Evolutionary conservation across 2,329 filamentous ascomycete species (phyloP).

Genomic region (Plectosphaerella plurivora): DNA sequence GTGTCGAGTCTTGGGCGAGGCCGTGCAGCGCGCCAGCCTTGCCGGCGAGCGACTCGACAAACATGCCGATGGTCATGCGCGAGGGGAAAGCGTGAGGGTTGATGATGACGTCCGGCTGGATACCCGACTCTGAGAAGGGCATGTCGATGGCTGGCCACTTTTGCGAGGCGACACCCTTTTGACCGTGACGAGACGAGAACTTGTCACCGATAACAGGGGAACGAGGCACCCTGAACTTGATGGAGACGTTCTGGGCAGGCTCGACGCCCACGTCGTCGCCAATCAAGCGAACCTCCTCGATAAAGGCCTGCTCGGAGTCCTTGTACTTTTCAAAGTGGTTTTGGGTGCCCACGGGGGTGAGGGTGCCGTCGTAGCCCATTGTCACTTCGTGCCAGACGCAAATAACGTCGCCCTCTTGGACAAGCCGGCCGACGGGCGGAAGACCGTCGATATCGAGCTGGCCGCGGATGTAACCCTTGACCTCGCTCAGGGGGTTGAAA

Average conservation of each 20-base stretch:
- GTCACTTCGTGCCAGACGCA: constrained; percentile 88
- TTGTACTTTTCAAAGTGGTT: constrained; percentile 95
- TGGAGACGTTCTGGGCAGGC: constrained; percentile 79
- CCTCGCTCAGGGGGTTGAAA: constrained; percentile 72
- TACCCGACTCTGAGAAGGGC: constrained; percentile 94
- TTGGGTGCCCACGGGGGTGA: constrained; percentile 79
- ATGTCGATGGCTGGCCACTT: constrained; percentile 93
- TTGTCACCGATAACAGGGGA: constrained; percentile 95
- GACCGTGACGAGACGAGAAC: constrained; percentile 96
- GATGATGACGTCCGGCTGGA: constrained; percentile 97
- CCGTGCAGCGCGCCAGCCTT: constrained; percentile 94
- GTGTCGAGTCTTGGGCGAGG: constrained; percentile 91
- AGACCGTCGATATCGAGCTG: constrained; percentile 85
- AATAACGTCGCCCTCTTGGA: constrained; percentile 78
- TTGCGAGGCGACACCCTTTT: constrained; percentile 95
- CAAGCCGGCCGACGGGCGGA: constrained; percentile 71
- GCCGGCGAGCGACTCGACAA: constrained; percentile 92
- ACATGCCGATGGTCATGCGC: constrained; percentile 99
- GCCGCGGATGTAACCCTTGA: constrained; percentile 65
- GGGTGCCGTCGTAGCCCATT: constrained; percentile 70
- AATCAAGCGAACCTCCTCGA: constrained; percentile 90
- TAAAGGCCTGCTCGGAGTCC: constrained; percentile 79
- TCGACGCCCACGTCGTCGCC: constrained; percentile 80
- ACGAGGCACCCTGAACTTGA: constrained; percentile 90
- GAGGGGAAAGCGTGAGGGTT: constrained; percentile 99